Percentiles rank a stretch among this genome's conserved stretches.
Evolutionary conservation across 2,329 filamentous ascomycete species (phyloP).

Genomic region (Aureobasidium sp.): DNA sequence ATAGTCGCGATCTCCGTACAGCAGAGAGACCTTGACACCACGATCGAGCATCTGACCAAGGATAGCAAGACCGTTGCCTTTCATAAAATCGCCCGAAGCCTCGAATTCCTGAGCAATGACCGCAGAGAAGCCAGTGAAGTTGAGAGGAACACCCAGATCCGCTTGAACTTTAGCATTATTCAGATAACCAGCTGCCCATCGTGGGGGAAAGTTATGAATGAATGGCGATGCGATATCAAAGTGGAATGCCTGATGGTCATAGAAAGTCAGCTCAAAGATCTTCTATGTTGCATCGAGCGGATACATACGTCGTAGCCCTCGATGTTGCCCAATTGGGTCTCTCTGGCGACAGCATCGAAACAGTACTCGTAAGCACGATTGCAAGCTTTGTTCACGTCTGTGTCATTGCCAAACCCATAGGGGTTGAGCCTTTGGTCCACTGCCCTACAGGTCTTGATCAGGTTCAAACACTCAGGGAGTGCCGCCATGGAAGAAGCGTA

Average conservation of each 20-base stretch:
- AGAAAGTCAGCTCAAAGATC: slow-evolving; percentile 56
- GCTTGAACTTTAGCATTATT: slow-evolving; percentile 63
- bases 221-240: slow-evolving; percentile 9
- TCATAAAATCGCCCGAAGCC: slow-evolving; percentile 49
- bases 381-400: not conserved
- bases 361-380: not conserved
- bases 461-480: no score
- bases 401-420: not conserved
- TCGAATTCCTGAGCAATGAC: slow-evolving; percentile 47
- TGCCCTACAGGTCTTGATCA: slow-evolving; percentile 40
- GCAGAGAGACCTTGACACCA: slow-evolving; percentile 67
- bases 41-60: slow-evolving; percentile 45
- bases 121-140: slow-evolving; percentile 28
- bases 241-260: slow-evolving; percentile 41
- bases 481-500: no score
- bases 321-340: not conserved
- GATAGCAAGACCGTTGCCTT: slow-evolving; percentile 42
- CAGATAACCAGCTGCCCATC: slow-evolving; percentile 62
- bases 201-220: slow-evolving; percentile 40
- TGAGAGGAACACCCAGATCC: slow-evolving; percentile 61
- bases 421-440: not conserved
- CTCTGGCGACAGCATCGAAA: not conserved
- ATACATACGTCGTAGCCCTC: not conserved
- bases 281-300: not conserved
- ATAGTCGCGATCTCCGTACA: slow-evolving; percentile 72